Base-by-base conservation (phyloP, 345 rosid genomes). In the Corchorus capsularis region DNA sequence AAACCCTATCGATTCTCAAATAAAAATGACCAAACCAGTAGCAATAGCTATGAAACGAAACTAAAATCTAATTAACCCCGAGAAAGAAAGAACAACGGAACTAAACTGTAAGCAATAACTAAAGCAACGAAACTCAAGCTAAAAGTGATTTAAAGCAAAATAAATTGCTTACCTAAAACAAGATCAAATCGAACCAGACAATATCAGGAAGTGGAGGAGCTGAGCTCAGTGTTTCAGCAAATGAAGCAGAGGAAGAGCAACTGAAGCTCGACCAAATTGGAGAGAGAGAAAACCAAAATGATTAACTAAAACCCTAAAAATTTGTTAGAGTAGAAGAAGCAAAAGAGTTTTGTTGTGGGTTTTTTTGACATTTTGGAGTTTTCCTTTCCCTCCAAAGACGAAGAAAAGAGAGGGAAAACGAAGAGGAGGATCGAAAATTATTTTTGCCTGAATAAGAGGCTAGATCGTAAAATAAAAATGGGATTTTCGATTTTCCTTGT, bases 321-420 rank as follows among this genome's bases (percentile, higher is more conserved):
- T 32, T 75, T 55, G 55, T 10, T 66, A 65, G 52, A 55, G 63
- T 27, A 22, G 37, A 54, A n/a, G 8, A 8, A 35, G 12, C 27
- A 27, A 27, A 27, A 63, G 41, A 41, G 63, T 22, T 32, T 62
- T 35, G 46, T 27, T 64, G 56, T 4, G 72, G 19, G 72, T 56
- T 45, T 54, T 41, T 64, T 64, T 64, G 27, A 2, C 5, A 41
- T 71, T 53, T 55, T 13, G 69, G 63, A 56, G 27, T 75, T 39
- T 53, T 39, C 17, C 60, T 57, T 75, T 75, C 78, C 78, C 78
- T 66, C 78, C 78, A 75, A 66, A 43, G 72, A 55, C 19, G 10
- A 27, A 32, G 8, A 59, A 55, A 66, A 75, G 72, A 75, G 72
- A 65, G 78, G 78, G 65, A 75, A 75, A 75, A 35, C 4, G 41